Conservation (phyloP, 805 yeast species). For the Pichia nakasei region DNA sequence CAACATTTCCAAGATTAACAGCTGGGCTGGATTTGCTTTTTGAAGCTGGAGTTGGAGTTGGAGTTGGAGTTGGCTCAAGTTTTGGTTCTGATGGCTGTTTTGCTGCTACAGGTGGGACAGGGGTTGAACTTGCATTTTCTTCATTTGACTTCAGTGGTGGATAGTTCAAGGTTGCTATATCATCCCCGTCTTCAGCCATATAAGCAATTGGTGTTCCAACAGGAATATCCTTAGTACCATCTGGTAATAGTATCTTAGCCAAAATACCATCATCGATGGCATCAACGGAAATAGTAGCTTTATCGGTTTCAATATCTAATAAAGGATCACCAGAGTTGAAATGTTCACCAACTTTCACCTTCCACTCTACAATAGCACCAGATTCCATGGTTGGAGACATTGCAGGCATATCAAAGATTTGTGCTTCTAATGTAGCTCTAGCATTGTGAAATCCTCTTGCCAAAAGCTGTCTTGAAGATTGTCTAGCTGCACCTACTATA, state of each 20-base stretch:
- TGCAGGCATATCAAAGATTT: conserved; percentile 84
- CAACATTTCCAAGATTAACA: conserved; percentile 26
- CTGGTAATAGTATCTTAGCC: conserved; percentile 61
- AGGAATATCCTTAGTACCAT: conserved; percentile 71
- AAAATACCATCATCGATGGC: conserved; percentile 87
- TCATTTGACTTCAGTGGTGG: conserved; percentile 33
- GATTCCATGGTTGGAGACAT: conserved; percentile 98
- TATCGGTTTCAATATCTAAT: conserved; percentile 79
- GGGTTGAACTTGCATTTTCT: not conserved
- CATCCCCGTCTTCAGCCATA: conserved; percentile 83
- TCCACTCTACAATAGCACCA: conserved; percentile 91
- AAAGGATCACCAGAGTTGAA: conserved; percentile 78
- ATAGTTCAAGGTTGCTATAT: conserved; percentile 50
- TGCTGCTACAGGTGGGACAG: too few species aligned
- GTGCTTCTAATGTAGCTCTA: conserved; percentile 27
- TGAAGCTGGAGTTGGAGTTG: conserved; percentile 14
- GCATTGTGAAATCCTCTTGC: conserved; percentile 25
- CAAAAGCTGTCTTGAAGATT: not conserved
- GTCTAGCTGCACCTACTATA: not conserved
- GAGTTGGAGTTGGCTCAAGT: conserved; percentile 4
- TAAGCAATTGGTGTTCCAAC: conserved; percentile 91
- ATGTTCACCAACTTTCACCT: conserved; percentile 63
- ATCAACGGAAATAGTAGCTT: conserved; percentile 76
- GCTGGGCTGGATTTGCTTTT: conserved; percentile 9
- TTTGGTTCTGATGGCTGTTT: conserved; percentile 12